These are phyloP conservation scores for Tetracladium marchalianum DNA, from an alignment of 495 filamentous ascomycete genomes.

Conservation along the genomic window DNA sequence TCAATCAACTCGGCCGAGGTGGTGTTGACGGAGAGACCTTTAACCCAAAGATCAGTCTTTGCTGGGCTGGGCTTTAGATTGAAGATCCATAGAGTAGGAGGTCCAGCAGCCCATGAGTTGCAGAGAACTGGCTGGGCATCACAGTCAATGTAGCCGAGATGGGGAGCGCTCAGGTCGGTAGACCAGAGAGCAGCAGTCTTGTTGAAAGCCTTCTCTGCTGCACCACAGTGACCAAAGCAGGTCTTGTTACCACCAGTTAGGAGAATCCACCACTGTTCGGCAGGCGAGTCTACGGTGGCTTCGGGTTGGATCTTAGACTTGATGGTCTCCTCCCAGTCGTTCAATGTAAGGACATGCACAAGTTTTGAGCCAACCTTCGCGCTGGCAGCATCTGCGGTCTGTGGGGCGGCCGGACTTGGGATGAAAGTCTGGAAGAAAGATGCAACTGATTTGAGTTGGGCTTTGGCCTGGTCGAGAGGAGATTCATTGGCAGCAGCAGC, in stretches of 20 bases:
- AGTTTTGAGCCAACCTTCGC: slow-evolving; percentile 40
- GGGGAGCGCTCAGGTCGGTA: slow-evolving; percentile 52
- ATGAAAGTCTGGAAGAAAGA: slow-evolving; percentile 51
- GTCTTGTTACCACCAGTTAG: slow-evolving; percentile 82
- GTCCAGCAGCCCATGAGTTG: slow-evolving; percentile 65
- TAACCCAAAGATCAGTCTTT: slow-evolving; percentile 52
- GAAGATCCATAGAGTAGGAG: slow-evolving; percentile 64
- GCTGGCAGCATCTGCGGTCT: slow-evolving; percentile 29
- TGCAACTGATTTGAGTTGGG: slow-evolving; percentile 52
- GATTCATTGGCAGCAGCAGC: slow-evolving; percentile 63
- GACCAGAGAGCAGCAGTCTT: slow-evolving; percentile 62
- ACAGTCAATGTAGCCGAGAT: slow-evolving; percentile 68
- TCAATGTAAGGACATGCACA: slow-evolving; percentile 53
- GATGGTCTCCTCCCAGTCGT: slow-evolving; percentile 61
- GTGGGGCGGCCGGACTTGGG: slow-evolving; percentile 32
- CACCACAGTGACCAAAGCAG: slow-evolving; percentile 54
- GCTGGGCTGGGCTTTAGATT: slow-evolving; percentile 42
- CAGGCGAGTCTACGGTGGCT: slow-evolving; percentile 26
- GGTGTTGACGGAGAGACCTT: slow-evolving; percentile 55
- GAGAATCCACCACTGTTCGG: slow-evolving; percentile 74
- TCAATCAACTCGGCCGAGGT: slow-evolving; percentile 52
- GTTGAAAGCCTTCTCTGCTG: slow-evolving; percentile 38
- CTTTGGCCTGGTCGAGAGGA: slow-evolving; percentile 31
- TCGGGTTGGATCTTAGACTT: slow-evolving; percentile 50
- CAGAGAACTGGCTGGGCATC: slow-evolving; percentile 73